A percentile compares a stretch with the other conserved stretches of the same genome.
Conservation (phyloP, 345 rosid genomes). For the Moringa oleifera region DNA sequence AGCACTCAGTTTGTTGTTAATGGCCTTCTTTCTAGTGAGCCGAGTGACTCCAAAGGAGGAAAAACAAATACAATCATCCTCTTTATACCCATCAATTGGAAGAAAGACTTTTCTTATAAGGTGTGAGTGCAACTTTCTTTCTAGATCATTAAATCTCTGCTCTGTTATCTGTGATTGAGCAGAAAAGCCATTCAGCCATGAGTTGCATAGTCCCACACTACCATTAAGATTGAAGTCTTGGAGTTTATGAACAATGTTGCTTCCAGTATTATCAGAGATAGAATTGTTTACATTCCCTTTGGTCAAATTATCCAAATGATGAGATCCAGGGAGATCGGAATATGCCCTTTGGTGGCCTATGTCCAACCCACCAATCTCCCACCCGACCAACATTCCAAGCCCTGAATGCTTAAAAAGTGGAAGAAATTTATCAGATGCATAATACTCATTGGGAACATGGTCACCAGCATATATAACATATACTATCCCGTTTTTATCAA, state of each 20-base stretch:
- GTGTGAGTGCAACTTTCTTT: slow-evolving; percentile 30
- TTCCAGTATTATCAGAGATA: slow-evolving; percentile 14
- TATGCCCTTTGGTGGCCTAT: slow-evolving; percentile 46
- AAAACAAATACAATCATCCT: slow-evolving; percentile 63
- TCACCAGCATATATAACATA: slow-evolving; percentile 54
- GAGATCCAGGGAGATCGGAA: slow-evolving; percentile 18
- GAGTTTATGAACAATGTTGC: slow-evolving; percentile 21
- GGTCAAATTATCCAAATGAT: slow-evolving; percentile 20
- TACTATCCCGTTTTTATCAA: slow-evolving; percentile 67
- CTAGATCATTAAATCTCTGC: slow-evolving; percentile 27
- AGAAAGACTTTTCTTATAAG: slow-evolving; percentile 51
- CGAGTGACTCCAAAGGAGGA: slow-evolving; percentile 83
- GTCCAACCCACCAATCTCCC: slow-evolving; percentile 66
- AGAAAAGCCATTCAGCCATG: slow-evolving; percentile 45
- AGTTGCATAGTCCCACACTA: slow-evolving; percentile 27
- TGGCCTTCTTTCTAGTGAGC: slow-evolving; percentile 46
- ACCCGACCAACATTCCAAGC: slow-evolving; percentile 61
- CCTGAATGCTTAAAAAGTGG: slow-evolving; percentile 51
- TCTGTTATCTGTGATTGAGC: slow-evolving; percentile 31
- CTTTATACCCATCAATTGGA: slow-evolving; percentile 45
- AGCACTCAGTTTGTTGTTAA: slow-evolving; percentile 24
- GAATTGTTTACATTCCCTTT: slow-evolving; percentile 19
- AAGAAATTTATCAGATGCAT: slow-evolving; percentile 31
- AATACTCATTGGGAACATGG: slow-evolving; percentile 36
- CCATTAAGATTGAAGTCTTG: slow-evolving; percentile 26